Evolutionary conservation across 2,329 filamentous ascomycete species (phyloP).

Genomic region (Didymella keratinophila): DNA sequence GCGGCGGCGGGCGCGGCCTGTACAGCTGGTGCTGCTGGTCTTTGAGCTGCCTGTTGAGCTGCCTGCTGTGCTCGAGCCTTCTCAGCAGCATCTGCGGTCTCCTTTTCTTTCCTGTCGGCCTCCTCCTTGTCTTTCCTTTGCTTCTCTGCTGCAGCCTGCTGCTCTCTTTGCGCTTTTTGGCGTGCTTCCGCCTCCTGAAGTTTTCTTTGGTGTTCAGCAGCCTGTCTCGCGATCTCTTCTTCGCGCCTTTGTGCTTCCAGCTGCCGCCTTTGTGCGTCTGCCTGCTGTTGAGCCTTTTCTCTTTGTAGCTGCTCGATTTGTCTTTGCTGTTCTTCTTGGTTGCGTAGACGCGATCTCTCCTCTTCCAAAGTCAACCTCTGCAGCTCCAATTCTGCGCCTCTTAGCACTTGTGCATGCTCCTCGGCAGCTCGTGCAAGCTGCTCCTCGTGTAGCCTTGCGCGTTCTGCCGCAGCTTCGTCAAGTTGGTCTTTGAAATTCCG

Average conservation of each 20-base stretch:
- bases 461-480: constrained; percentile 68
- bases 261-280: constrained; percentile 44
- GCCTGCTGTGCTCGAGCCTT: constrained; percentile 34
- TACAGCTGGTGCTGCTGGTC: constrained; percentile 18
- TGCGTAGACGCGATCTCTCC: constrained; percentile 43
- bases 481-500: constrained; percentile 64
- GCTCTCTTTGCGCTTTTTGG: constrained; percentile 42
- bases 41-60: constrained; percentile 12
- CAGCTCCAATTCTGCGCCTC: constrained; percentile 63
- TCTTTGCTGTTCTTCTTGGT: constrained; percentile 48
- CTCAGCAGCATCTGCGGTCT: constrained; percentile 37
- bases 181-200: constrained; percentile 44
- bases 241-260: constrained; percentile 48
- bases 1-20: constrained; percentile 17
- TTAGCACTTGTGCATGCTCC: constrained; percentile 71
- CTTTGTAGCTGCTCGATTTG: constrained; percentile 53
- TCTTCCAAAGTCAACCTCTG: constrained; percentile 58
- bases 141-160: constrained; percentile 39
- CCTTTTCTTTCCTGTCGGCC: constrained; percentile 40
- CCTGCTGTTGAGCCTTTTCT: constrained; percentile 54
- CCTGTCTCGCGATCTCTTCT: constrained; percentile 41
- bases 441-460: constrained; percentile 68
- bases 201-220: constrained; percentile 37
- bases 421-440: constrained; percentile 71
- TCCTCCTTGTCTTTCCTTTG: constrained; percentile 42